These are phyloP conservation scores for Aspergillus thermomutatus DNA, from an alignment of 2,329 filamentous ascomycete species.

Conservation along the genomic window DNA sequence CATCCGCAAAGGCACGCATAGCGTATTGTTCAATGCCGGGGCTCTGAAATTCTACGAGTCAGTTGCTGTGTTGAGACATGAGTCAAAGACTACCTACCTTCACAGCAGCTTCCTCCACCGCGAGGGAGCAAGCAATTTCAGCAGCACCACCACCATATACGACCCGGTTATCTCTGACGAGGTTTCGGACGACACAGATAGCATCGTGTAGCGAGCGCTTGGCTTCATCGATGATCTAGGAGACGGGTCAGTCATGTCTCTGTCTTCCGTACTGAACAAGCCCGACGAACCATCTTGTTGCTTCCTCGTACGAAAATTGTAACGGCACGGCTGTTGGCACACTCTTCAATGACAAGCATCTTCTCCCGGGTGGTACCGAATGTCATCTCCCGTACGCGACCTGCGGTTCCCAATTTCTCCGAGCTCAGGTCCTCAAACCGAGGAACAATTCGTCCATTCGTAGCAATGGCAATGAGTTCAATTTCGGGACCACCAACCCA, in stretches of 20 bases:
- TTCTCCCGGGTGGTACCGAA: slow-evolving; percentile 98
- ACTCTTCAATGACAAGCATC: slow-evolving; percentile 99
- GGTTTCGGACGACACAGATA: slow-evolving; percentile 93
- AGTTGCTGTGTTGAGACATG: background rate
- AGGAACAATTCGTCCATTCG: slow-evolving; percentile 95
- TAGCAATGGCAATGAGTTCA: slow-evolving; percentile 96
- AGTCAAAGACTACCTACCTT: slow-evolving; percentile 50
- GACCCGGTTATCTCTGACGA: slow-evolving; percentile 92
- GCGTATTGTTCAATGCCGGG: slow-evolving; percentile 98
- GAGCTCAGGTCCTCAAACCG: slow-evolving; percentile 90
- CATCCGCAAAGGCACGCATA: slow-evolving; percentile 96
- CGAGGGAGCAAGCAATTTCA: slow-evolving; percentile 94
- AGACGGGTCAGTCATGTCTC: slow-evolving; percentile 6
- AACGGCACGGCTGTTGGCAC: slow-evolving; percentile 93
- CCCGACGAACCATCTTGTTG: slow-evolving; percentile 87
- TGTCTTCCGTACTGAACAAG: background rate
- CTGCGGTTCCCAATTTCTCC: slow-evolving; percentile 87
- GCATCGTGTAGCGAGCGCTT: slow-evolving; percentile 97
- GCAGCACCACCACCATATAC: slow-evolving; percentile 96
- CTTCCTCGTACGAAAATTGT: slow-evolving; percentile 94
- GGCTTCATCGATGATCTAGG: slow-evolving; percentile 94
- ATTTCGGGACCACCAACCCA: slow-evolving; percentile 99
- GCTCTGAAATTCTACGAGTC: slow-evolving; percentile 52
- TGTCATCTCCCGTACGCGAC: slow-evolving; percentile 87
- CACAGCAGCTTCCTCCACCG: slow-evolving; percentile 90